Evolutionary conservation across 768 basidiomycete genomes (phyloP).

Genomic region (Cantharellus anzutake): DNA sequence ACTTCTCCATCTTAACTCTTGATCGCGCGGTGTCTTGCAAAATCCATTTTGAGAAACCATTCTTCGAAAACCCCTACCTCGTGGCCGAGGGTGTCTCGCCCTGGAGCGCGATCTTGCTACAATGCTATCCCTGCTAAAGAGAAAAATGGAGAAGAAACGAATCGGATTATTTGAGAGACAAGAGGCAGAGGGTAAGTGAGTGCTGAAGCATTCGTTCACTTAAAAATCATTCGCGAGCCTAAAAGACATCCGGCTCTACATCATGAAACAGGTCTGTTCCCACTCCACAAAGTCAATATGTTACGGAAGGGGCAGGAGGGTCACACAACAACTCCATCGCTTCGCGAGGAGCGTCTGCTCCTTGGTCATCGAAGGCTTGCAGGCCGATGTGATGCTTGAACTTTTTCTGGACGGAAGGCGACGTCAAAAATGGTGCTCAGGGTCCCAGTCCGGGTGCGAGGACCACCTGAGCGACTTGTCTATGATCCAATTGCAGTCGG

Average conservation of each 20-base stretch:
- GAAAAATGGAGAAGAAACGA: slow-evolving; percentile 73
- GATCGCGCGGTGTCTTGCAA: slow-evolving; percentile 85
- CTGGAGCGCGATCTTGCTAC: slow-evolving; percentile 76
- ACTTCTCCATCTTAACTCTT: slow-evolving; percentile 72
- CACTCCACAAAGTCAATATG: slow-evolving; percentile 84
- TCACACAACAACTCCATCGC: too few species aligned
- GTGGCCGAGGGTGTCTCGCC: slow-evolving; percentile 66
- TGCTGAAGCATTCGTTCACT: slow-evolving; percentile 65
- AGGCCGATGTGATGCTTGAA: too few species aligned
- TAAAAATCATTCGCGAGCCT: slow-evolving; percentile 88
- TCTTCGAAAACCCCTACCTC: slow-evolving; percentile 64
- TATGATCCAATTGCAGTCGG: too few species aligned
- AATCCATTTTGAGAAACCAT: slow-evolving; percentile 87
- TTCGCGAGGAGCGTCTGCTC: too few species aligned
- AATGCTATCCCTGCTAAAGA: slow-evolving; percentile 47
- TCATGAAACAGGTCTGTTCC: slow-evolving; percentile 84
- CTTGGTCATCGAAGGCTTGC: too few species aligned
- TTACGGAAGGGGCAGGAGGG: slow-evolving; percentile 93
- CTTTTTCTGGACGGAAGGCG: too few species aligned
- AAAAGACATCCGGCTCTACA: slow-evolving; percentile 63
- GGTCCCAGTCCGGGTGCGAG: too few species aligned
- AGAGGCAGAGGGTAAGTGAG: slow-evolving; percentile 67
- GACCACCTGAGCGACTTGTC: too few species aligned
- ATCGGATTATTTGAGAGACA: slow-evolving; percentile 73
- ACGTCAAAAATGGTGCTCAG: too few species aligned